Base-by-base conservation (phyloP, 768 basidiomycete genomes). In the Cystofilobasidium ferigula region DNA sequence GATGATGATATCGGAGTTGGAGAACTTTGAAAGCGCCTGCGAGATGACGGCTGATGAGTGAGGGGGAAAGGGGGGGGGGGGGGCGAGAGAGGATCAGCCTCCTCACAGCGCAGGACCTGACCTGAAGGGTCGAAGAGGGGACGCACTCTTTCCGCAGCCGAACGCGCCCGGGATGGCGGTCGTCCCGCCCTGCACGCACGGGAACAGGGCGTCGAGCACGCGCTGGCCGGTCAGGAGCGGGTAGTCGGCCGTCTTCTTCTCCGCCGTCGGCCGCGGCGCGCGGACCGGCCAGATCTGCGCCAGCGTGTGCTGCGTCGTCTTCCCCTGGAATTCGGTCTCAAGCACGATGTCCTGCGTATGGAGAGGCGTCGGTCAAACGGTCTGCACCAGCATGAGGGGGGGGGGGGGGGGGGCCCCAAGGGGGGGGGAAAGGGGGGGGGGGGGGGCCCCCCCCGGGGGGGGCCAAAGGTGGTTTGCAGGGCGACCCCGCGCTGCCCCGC, bases 221-320 rank as follows among this genome's bases (percentile, higher is more conserved):
- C 95, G 88, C 77, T 99, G 95, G 57, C 95, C 95, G 58, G 95
- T 99, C 40, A 92, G 79, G 22, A 99, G 81, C 48, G 95, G 95
- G 76, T 84, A 83, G 76, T 94, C 83, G 64, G 94, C 93, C 3
- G 88, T 93, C 73, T 87, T 83, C 78, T 98, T 98, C 79, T 98
- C 89, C n/a, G 88, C 80, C 32, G 91, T 87, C 14, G 95, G 95
- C 63, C 95, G 84, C 58, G 95, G 92, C 24, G 94, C 95, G 73
- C 95, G 89, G 69, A 99, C 95, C 70, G 95, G 95, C 95, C 95
- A 99, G 36, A 94, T 80, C 74, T 99, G 95, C 89, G 95, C 88
- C 84, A 99, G 85, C 22, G 88, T 86, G 76, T 98, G 94, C 72
- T 92, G 82, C 18, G 91, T 87, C 43, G 81, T 86, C 79, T 92